phyloP scores from a whole-genome alignment of 345 rosid genomes.

The Syzygium oleosum region DNA sequence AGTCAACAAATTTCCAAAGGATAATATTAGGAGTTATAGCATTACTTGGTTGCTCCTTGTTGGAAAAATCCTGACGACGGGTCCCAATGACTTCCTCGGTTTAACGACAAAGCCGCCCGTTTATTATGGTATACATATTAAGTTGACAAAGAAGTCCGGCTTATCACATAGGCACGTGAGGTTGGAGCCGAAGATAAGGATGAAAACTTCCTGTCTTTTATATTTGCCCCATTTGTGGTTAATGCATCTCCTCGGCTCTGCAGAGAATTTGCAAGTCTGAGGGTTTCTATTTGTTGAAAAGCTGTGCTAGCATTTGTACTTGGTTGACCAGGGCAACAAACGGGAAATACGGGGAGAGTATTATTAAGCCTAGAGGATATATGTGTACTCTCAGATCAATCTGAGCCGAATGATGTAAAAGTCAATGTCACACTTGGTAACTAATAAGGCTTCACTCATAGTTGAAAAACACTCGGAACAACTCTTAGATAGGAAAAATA shows the following conservation, averaged over 20 bases:
- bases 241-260: not conserved
- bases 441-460: not conserved
- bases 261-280: not conserved
- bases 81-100: not conserved
- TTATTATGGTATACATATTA: too few relatives aligned
- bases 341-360: not conserved
- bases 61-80: not conserved
- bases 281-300: not conserved
- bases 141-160: not conserved
- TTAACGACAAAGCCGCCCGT: not conserved
- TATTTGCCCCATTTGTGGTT: not conserved
- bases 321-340: not conserved
- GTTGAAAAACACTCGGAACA: not conserved
- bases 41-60: not conserved
- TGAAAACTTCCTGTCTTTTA: not conserved
- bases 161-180: not conserved
- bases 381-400: not conserved
- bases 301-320: not conserved
- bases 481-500: not conserved
- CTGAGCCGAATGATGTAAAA: too few relatives aligned
- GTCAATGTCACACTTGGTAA: not conserved
- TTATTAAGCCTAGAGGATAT: not conserved
- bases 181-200: not conserved
- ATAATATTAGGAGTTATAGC: not conserved
- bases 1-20: not conserved